A percentile compares a stretch with the other conserved stretches of the same genome.
Conservation (phyloP, 2,329 filamentous ascomycete species). For the Lachnellula hyalina region DNA sequence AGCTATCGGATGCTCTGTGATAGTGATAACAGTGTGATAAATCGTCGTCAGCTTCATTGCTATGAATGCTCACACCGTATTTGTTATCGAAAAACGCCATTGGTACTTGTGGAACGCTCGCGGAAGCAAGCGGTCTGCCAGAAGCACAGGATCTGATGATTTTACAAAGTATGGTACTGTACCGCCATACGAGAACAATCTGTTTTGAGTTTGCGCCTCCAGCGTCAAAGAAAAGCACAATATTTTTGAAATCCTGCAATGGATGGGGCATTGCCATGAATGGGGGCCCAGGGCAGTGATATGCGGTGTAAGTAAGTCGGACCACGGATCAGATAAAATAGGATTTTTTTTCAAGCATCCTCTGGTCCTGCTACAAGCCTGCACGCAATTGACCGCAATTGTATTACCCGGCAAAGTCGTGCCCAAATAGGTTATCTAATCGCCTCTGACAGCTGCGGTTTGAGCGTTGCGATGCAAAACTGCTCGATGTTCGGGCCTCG, state of each 20-base stretch:
- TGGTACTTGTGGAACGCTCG: background rate
- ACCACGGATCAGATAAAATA: too few relatives aligned
- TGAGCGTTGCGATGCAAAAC: constrained; percentile 8
- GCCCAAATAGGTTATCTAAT: constrained; percentile 1
- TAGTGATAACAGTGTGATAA: background rate
- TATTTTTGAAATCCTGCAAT: background rate
- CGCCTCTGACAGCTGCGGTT: constrained; percentile 10
- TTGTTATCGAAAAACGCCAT: background rate
- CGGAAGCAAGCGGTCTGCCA: background rate
- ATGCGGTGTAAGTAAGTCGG: background rate
- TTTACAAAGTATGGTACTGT: too few relatives aligned
- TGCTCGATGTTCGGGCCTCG: constrained; percentile 3
- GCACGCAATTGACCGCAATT: too few relatives aligned
- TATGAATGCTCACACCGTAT: background rate
- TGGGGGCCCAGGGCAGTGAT: background rate
- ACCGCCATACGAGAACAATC: too few relatives aligned
- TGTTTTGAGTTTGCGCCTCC: background rate
- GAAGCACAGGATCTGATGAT: background rate
- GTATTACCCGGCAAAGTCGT: background rate
- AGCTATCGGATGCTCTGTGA: background rate
- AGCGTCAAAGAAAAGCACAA: background rate
- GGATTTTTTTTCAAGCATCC: too few relatives aligned
- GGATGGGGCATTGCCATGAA: background rate
- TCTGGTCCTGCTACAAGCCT: too few relatives aligned
- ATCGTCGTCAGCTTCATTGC: background rate